A percentile compares a stretch with the other conserved stretches of the same genome.
These are phyloP conservation scores for Anaeromyces robustus DNA, from an alignment of 192 early-diverging fungal genomes.

Conservation along the genomic window DNA sequence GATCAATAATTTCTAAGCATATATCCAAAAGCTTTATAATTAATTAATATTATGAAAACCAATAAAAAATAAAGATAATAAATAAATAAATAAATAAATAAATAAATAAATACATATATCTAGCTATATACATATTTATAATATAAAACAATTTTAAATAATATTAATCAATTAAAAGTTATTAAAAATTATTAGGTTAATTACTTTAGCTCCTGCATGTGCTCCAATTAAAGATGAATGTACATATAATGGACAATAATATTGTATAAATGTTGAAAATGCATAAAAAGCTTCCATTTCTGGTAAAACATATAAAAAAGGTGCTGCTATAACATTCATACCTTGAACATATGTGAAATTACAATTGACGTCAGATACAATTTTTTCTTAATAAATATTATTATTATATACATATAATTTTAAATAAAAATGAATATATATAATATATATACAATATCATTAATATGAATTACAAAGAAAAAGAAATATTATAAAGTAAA, in stretches of 20 bases:
- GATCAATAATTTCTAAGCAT: slow-evolving; percentile 61
- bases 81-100: background rate
- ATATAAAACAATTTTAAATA: too few relatives aligned
- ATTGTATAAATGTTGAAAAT: slow-evolving; percentile 72
- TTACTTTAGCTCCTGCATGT: slow-evolving; percentile 73
- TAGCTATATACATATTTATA: too few relatives aligned
- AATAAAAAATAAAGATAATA: background rate
- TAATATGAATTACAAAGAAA: too few relatives aligned
- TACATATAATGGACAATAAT: slow-evolving; percentile 83
- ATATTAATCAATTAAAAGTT: too few relatives aligned
- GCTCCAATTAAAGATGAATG: slow-evolving; percentile 77
- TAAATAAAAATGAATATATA: too few relatives aligned
- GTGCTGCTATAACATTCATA: slow-evolving; percentile 85
- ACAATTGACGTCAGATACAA: background rate
- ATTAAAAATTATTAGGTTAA: too few relatives aligned
- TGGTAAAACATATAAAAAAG: slow-evolving; percentile 80
- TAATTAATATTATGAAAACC: too few relatives aligned
- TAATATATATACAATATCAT: too few relatives aligned
- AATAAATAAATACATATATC: too few relatives aligned
- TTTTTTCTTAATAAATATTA: background rate
- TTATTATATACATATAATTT: too few relatives aligned
- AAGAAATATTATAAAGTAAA: too few relatives aligned
- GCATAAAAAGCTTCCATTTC: slow-evolving; percentile 83
- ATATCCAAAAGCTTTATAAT: slow-evolving; percentile 54
- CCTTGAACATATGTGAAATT: slow-evolving; percentile 78